Evolutionary conservation across 1,284 basidiomycete species (phyloP).

Genomic region (Ustilago esculenta): DNA sequence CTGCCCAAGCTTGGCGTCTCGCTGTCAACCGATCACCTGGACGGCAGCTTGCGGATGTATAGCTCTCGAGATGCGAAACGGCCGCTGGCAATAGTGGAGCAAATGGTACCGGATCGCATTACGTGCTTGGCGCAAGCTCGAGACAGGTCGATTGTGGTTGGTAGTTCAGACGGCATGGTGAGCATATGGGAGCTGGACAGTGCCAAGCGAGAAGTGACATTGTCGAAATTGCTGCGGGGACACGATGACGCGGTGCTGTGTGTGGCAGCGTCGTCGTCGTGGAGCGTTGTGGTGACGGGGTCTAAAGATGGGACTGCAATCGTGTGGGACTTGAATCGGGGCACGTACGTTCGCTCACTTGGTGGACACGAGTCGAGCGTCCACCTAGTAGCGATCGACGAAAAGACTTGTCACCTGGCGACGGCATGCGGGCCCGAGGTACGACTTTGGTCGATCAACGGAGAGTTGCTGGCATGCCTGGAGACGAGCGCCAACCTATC

Average conservation of each 20-base stretch:
- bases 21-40: conserved; percentile 75
- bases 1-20: conserved; percentile 73
- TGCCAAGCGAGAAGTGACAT: conserved; percentile 28
- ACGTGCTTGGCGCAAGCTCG: conserved; percentile 77
- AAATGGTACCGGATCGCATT: conserved; percentile 32
- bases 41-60: conserved; percentile 72
- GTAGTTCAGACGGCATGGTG: conserved; percentile 70
- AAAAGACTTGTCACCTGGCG: conserved; percentile 84
- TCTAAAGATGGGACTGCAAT: conserved; percentile 84
- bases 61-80: conserved; percentile 63
- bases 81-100: conserved; percentile 73
- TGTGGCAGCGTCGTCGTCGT: conserved; percentile 79
- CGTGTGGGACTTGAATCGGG: conserved; percentile 87
- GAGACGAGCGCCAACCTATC: conserved; percentile 70
- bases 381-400: conserved; percentile 80
- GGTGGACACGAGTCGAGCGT: conserved; percentile 71
- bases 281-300: conserved; percentile 86
- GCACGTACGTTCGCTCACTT: conserved; percentile 54
- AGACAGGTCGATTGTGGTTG: conserved; percentile 76
- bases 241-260: conserved; percentile 76
- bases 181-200: conserved; percentile 49
- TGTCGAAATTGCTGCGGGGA: conserved; percentile 75
- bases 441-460: conserved; percentile 84
- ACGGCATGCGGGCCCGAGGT: conserved; percentile 78
- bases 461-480: conserved; percentile 75